A percentile compares a stretch with the other conserved stretches of the same genome.
Conservation (phyloP, 2,329 filamentous ascomycete species). For the Phialophora verrucosa region DNA sequence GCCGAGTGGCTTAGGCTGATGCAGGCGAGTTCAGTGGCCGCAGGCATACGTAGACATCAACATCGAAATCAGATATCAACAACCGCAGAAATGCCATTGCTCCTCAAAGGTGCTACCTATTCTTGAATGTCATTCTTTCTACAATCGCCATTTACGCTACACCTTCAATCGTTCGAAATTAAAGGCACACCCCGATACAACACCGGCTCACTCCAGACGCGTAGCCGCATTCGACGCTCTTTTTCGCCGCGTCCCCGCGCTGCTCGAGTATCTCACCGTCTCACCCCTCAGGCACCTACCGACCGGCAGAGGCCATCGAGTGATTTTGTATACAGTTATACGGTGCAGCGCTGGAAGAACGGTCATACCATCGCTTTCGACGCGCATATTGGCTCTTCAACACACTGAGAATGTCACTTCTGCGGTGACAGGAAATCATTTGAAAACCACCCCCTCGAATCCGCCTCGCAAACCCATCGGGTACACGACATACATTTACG, state of each 20-base stretch:
- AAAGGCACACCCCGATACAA: background rate
- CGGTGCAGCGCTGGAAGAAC: background rate
- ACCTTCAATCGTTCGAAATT: background rate
- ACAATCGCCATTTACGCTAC: background rate
- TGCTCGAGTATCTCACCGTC: constrained; percentile 16
- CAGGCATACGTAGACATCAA: constrained; percentile 25
- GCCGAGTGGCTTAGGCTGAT: constrained; percentile 21
- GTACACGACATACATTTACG: constrained; percentile 20
- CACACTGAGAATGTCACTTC: constrained; percentile 14
- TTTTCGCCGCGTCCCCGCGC: constrained; percentile 8
- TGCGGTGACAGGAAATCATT: constrained; percentile 13
- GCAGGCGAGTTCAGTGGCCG: constrained; percentile 9
- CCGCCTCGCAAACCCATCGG: background rate
- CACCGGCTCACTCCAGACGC: background rate
- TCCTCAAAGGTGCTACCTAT: background rate
- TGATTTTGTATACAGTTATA: background rate
- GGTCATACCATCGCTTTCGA: background rate
- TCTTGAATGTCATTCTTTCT: background rate
- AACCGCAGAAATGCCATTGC: background rate
- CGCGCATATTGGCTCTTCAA: background rate
- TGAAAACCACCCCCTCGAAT: background rate
- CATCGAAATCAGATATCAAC: constrained; percentile 14
- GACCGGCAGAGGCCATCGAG: background rate
- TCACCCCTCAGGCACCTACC: constrained; percentile 2
- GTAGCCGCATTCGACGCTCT: background rate